These are phyloP conservation scores for Kitagawia praeruptora DNA, from an alignment of 129 eudicot species.

Conservation along the genomic window DNA sequence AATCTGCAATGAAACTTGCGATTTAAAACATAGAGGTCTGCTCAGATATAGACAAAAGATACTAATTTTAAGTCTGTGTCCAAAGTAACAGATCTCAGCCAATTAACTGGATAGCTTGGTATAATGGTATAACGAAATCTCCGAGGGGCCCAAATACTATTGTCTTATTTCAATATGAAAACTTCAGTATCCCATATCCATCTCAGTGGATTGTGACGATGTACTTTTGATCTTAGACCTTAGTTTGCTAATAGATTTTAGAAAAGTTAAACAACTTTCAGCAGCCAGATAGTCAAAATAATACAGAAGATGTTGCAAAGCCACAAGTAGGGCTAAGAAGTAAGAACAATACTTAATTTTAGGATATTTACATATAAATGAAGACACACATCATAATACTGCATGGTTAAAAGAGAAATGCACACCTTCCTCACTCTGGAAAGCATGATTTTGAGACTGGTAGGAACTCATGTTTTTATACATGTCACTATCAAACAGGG, in stretches of 20 bases:
- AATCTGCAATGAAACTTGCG: background rate
- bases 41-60: background rate
- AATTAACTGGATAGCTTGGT: background rate
- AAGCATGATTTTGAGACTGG: slow-evolving; percentile 36
- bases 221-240: background rate
- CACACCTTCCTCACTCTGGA: slow-evolving; percentile 58
- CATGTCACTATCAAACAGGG: slow-evolving; percentile 44
- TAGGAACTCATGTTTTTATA: slow-evolving; percentile 45
- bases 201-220: background rate
- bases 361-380: background rate
- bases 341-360: background rate
- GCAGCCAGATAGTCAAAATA: background rate
- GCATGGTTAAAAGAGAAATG: background rate
- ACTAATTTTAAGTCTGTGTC: background rate
- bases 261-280: background rate
- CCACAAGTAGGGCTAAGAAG: background rate
- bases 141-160: background rate
- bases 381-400: background rate
- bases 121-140: background rate
- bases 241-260: background rate
- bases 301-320: background rate
- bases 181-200: background rate
- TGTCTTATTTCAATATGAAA: background rate
- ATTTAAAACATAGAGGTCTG: background rate
- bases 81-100: background rate